Evolutionary conservation across 257 asterid genomes (phyloP).

Genomic region (Capsicum rhomboideum): DNA sequence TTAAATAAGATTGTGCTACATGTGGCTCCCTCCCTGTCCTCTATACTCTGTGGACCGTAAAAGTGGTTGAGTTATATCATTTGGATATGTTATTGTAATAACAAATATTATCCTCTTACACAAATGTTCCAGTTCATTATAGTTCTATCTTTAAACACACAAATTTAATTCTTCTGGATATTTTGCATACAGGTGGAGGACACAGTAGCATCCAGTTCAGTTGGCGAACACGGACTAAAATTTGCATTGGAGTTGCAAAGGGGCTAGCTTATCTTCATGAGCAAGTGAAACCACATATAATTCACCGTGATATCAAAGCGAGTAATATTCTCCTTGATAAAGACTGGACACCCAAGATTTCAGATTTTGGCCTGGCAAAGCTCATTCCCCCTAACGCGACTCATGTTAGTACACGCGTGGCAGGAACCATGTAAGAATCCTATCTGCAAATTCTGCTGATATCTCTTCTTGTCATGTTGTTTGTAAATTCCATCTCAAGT

Average conservation of each 20-base stretch:
- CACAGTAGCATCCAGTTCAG: slow-evolving; percentile 36
- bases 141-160: neutral
- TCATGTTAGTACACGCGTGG: slow-evolving; percentile 94
- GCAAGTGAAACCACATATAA: slow-evolving; percentile 78
- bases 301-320: slow-evolving; percentile 97
- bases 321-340: slow-evolving; percentile 89
- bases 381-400: slow-evolving; percentile 79
- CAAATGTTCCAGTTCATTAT: neutral
- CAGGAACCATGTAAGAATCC: slow-evolving; percentile 84
- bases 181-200: slow-evolving; percentile 42
- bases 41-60: too few species aligned
- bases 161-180: slow-evolving; percentile 7
- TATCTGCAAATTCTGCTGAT: neutral
- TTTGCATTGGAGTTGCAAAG: slow-evolving; percentile 70
- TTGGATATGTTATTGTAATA: neutral
- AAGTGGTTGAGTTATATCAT: neutral
- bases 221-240: slow-evolving; percentile 61
- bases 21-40: neutral
- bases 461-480: neutral
- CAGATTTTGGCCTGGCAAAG: slow-evolving; percentile 97
- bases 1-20: neutral
- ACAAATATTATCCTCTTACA: neutral
- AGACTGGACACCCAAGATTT: slow-evolving; percentile 76
- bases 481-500: neutral
- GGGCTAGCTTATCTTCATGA: slow-evolving; percentile 95